A percentile compares a stretch with the other conserved stretches of the same genome.
These are phyloP conservation scores for Calycina herbarum DNA, from an alignment of 2,329 filamentous ascomycete genomes.

Conservation along the genomic window DNA sequence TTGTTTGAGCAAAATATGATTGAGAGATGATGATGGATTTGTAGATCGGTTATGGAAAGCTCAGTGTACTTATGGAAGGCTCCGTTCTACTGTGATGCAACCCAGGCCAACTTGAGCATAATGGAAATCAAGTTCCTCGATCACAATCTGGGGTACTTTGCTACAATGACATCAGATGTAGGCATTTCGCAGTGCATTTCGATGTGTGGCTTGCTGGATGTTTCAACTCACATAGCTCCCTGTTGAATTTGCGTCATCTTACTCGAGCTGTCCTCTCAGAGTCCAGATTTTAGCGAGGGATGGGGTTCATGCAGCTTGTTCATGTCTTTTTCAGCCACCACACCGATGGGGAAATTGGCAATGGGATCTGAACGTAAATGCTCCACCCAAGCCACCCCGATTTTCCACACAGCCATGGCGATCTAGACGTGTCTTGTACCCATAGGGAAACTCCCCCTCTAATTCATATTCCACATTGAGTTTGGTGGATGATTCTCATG, in stretches of 20 bases:
- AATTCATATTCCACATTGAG: background rate
- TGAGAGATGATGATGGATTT: constrained; percentile 8
- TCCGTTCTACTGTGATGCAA: constrained; percentile 5
- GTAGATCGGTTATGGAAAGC: background rate
- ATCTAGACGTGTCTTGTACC: background rate
- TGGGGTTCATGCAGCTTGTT: background rate
- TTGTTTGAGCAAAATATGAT: constrained; percentile 15
- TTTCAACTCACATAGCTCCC: constrained; percentile 8
- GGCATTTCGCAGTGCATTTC: background rate
- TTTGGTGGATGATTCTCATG: background rate
- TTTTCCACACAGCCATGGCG: background rate
- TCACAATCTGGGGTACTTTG: constrained; percentile 12
- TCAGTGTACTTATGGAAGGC: constrained; percentile 11
- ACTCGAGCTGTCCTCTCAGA: background rate
- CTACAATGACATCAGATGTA: constrained; percentile 15
- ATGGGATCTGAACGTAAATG: background rate
- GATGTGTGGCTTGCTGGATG: constrained; percentile 5
- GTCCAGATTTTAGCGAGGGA: background rate
- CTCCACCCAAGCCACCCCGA: background rate
- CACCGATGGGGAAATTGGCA: background rate
- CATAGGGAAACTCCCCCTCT: background rate
- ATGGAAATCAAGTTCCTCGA: constrained; percentile 7
- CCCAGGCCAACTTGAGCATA: background rate
- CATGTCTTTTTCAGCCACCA: background rate
- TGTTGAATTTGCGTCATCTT: constrained; percentile 15